Evolutionary conservation across 2,329 filamentous ascomycete genomes (phyloP), one percentile per base, ranked within the genome.

Genomic region (Beauveria sp.): DNA sequence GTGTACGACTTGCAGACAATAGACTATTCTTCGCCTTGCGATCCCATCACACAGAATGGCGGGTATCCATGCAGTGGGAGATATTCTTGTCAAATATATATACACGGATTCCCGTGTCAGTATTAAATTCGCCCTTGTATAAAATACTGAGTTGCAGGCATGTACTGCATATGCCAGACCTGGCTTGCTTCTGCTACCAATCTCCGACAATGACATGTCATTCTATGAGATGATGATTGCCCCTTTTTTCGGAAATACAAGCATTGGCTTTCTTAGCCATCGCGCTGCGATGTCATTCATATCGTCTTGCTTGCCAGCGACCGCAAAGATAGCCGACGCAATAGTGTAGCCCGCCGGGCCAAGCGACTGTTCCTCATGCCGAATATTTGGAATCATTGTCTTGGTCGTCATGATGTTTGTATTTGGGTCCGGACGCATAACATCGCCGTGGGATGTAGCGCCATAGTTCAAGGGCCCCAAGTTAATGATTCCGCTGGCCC

Each of bases 381-480:
- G 59, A 10, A 64, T 55, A 18, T 59, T 57, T 8, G 65, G 64
- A 20, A 70, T 68, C 46, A 69, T 43, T 0, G 67, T 68, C 51
- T 67, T 62, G 6, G 64, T 63, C 12, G 58, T 61, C 0, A 64
- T 63, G n/a, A 69, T 48, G n/a, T 69, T 69, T 3, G 67, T 70
- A 30, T 70, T 70, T 6, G 68, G 58, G n/a, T 69, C 68, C 2
- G 68, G 67, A 50, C 68, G 67, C 58, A 69, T 34, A 2, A 64
- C 51, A 1, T 61, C 57, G 7, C 58, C 40, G 7, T 12, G 18
- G 22, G 37, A 20, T n/a, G 50, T 44, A 3, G 62, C 30, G 2
- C 58, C 34, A 0, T 59, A 28, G 8, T 44, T 52, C 7, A 54
- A 50, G 2, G 62, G 59, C 4, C 52, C 52, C 3, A 63, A 34